Evolutionary conservation across 164 flowering plant species (phyloP), one percentile per base, ranked within the genome.

Genomic region (Pachysandra terminalis): DNA sequence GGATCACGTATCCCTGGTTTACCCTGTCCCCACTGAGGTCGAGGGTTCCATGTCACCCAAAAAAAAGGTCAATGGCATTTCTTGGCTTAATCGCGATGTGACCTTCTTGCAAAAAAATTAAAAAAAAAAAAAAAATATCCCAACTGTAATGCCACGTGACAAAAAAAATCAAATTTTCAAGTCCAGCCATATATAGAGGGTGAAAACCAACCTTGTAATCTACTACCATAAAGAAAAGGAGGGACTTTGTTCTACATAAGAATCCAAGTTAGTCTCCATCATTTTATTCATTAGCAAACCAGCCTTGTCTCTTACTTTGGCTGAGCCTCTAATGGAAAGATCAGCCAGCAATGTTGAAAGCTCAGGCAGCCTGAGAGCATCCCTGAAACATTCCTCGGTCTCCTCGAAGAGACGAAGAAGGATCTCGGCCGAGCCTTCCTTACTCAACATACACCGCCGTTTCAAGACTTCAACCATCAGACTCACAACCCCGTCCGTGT

Each of bases 401-500:
- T 80, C 86, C 8, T 87, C 90, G 23, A 90, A 87, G 45, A 90
- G 58, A 9, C 80, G 79, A 6, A 86, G 35, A 2, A 90, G 83
- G 52, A 90, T 73, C 13, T 85, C 91, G 0, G 82, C 79, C 0
- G 88, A 82, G 16, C 91, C 88, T 54, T 90, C 93, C 74, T 88
- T 86, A 51, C 88, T 85, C 79, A 83, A n/a, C 93, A 84, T 84
- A 75, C 85, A 77, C 63, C 84, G 82, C 58, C 91, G 78, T 71
- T 74, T 85, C 73, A 88, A 64, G 25, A 86, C 84, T 21, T 76
- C 81, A 9, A 84, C 75, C 85, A 86, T 70, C 48, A 71, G 13
- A 14, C 28, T 54, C 49, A 90, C 84, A 37, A 87, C 69, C 48
- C 72, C 68, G 2, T 86, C 79, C 0, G 68, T 83, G 40, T 51